Evolutionary conservation across 306 rosid species (phyloP), one percentile per base, ranked within the genome.

Genomic region (Fagus crenata): DNA sequence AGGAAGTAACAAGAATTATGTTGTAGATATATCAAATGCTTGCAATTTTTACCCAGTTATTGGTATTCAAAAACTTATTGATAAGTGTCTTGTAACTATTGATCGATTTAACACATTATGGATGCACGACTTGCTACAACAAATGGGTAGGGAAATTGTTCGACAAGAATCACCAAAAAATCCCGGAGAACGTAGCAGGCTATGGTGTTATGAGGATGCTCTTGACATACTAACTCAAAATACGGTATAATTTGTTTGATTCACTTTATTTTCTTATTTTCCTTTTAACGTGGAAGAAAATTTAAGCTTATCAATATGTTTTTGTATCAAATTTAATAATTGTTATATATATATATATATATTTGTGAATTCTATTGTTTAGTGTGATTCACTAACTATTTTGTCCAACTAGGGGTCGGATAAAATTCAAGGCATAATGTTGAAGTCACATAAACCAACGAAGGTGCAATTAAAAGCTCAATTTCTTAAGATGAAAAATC

Each of bases 181-280:
- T 51, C 87, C 87, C 2, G 85, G 82, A 39, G 75, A 54, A 1
- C 64, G 85, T 22, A 86, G 85, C 69, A 81, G 89, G 64, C 13
- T 83, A 49, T 86, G 89, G 87, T 35, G 58, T 58, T 77, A 69
- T 46, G 84, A 86, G 53, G 89, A 86, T 78, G 82, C 78, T 67
- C 15, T 65, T 18, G 73, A 78, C 18, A 35, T 22, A 22, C 28
- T 22, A 22, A 22, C 28, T 22, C 28, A 22, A 22, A 22, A 22
- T 22, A 22, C 28, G 28, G 28, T 22, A 22, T 22, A 22, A 22
- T 22, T 22, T 22, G 28, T 22, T 22, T 22, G 0, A n/a, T 58
- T n/a, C 32, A 18, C 36, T 58, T 58, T 9, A 12, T 11, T 18
- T 64, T 64, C 2, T 61, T 12, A 17, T n/a, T 7, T 64, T 64